Evolutionary conservation across 257 asterid genomes (phyloP).

Genomic region (Plectranthus barbatus): DNA sequence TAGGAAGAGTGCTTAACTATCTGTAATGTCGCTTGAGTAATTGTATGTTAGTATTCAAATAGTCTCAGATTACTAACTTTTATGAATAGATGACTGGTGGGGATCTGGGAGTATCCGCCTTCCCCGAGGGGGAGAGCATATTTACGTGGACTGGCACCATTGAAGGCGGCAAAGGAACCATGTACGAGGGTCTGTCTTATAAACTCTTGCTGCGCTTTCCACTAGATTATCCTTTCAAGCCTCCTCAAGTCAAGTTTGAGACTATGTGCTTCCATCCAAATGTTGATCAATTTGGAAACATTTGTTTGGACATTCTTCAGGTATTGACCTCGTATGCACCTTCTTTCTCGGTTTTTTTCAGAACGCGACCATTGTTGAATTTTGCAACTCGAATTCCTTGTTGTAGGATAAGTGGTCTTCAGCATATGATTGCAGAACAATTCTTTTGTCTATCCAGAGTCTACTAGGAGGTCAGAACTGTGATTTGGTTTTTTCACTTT

Average conservation of each 20-base stretch:
- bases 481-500: not conserved
- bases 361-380: not conserved
- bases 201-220: conserved; percentile 57
- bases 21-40: not conserved
- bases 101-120: conserved; percentile 62
- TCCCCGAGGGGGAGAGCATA: conserved; percentile 66
- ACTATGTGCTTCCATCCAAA: conserved; percentile 74
- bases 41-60: not conserved
- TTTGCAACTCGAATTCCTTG: not conserved
- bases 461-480: conserved; percentile 52
- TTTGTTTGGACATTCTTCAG: conserved; percentile 73
- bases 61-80: not conserved
- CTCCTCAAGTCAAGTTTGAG: conserved; percentile 71
- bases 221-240: conserved; percentile 74
- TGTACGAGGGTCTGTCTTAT: conserved; percentile 54
- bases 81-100: conserved; percentile 53
- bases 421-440: conserved; percentile 73
- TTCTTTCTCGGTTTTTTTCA: not conserved
- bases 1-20: not conserved
- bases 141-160: conserved; percentile 66
- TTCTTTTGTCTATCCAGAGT: conserved; percentile 65
- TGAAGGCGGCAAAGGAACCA: conserved; percentile 57
- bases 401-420: conserved; percentile 74
- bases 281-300: conserved; percentile 59
- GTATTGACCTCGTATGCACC: conserved; percentile 17